phyloP scores from a whole-genome alignment of 306 rosid genomes.

The Cucurbita pepo region DNA sequence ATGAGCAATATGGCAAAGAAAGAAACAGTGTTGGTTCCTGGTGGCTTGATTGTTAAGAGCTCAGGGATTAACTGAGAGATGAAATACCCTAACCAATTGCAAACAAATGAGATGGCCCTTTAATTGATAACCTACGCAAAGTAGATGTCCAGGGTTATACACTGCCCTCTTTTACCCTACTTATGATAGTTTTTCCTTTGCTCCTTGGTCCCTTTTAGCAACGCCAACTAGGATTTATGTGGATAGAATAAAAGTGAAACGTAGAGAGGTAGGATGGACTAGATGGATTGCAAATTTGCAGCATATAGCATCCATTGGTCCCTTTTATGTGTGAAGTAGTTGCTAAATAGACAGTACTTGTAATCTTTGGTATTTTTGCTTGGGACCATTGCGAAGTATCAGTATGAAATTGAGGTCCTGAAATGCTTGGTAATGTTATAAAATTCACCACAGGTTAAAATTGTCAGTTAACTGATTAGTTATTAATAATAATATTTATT shows the following conservation, averaged over 20 bases:
- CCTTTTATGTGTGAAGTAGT: background rate
- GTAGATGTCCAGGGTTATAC: background rate
- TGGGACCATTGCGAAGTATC: background rate
- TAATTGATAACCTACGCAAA: background rate
- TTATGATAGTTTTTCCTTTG: background rate
- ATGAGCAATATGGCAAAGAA: background rate
- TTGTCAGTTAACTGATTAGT: background rate
- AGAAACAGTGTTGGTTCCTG: background rate
- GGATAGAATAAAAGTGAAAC: background rate
- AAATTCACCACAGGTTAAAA: background rate
- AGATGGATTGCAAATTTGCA: background rate
- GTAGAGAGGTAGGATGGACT: background rate
- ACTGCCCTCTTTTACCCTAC: background rate
- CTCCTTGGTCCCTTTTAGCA: background rate
- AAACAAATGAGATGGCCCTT: background rate
- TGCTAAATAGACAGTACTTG: background rate
- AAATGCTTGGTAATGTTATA: background rate
- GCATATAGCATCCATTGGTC: background rate
- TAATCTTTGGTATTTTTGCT: background rate
- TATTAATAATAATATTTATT: too few species aligned
- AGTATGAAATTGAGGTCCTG: background rate
- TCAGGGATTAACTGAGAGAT: too few species aligned
- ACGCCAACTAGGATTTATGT: background rate
- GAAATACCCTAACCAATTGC: background rate
- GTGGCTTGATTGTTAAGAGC: too few species aligned